Evolutionary conservation across 441 rosid species (phyloP), one percentile per base, ranked within the genome.

Genomic region (Pelargonium fulgidum): DNA sequence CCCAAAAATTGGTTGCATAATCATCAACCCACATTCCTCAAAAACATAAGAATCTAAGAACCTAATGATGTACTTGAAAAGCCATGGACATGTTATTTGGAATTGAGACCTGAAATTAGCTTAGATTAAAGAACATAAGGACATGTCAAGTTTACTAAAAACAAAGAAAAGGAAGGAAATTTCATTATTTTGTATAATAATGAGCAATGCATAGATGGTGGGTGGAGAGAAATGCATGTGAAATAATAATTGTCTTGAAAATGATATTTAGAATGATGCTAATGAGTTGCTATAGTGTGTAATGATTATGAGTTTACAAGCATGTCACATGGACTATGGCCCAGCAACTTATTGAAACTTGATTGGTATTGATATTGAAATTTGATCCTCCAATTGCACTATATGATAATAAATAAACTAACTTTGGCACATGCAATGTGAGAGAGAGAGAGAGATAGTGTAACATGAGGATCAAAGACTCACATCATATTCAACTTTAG

Each of bases 251-350:
- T 45, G 11, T 3, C 50, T 9, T 45, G 50, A 45, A 45, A 45
- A 8, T 29, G 36, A 29, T 29, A 29, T 29, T 29, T 29, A 29
- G 36, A 29, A 29, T 29, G 36, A 29, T 29, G 36, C 36, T 2
- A 29, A 29, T 29, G 36, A 29, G 36, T 29, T 29, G 36, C 36
- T 29, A 29, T 29, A 29, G 36, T 29, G 4, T 29, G n/a, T 45
- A 45, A 45, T 45, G 58, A 50, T 14, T n/a, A n/a, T 50, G 58
- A 50, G 17, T 20, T 4, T 50, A 12, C 19, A 50, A 50, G 17
- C 58, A 50, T 50, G 58, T 50, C 58, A 50, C 58, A 50, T 50
- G 58, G 58, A 17, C 58, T 3, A 50, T 16, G 58, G 58, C 17
- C 58, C 58, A 50, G 16, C 58, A 14, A 29, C 4, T n/a, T 17